Conservation (phyloP, 2,329 filamentous ascomycete species). For the Stromatinia cepivora region DNA sequence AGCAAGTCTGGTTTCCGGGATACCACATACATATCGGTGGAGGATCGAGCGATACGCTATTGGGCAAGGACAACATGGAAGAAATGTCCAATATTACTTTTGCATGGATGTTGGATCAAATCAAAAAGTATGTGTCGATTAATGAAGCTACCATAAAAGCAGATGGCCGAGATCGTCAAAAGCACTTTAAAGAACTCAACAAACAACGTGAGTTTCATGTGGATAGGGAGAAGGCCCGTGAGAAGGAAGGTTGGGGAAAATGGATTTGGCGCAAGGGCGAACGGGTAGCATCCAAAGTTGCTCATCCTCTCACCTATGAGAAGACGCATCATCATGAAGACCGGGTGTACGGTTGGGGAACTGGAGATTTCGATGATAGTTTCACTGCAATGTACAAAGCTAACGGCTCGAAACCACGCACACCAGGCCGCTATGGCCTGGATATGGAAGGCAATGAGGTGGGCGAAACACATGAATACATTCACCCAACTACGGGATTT, state of each 20-base stretch:
- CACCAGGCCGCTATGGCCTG: constrained; percentile 3
- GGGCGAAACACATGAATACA: constrained; percentile 2
- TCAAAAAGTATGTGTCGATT: constrained; percentile 14
- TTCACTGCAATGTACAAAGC: neutral
- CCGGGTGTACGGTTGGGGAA: neutral
- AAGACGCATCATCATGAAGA: neutral
- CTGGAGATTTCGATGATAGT: neutral
- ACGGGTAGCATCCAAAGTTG: constrained; percentile 3
- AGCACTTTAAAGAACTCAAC: neutral
- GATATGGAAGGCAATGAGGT: neutral
- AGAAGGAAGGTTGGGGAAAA: neutral
- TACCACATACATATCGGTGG: constrained; percentile 31
- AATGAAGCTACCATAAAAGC: neutral
- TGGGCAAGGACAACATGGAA: constrained; percentile 19
- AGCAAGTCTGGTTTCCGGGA: constrained; percentile 35
- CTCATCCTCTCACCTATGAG: neutral
- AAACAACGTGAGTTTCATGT: neutral
- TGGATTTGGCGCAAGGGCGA: neutral
- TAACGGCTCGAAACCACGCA: constrained; percentile 2
- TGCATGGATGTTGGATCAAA: constrained; percentile 30
- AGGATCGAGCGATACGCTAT: constrained; percentile 19
- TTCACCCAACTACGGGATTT: constrained; percentile 5
- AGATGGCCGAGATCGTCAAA: neutral
- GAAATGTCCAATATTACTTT: constrained; percentile 27
- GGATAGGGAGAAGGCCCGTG: neutral